Evolutionary conservation across 2,329 filamentous ascomycete genomes (phyloP).

Genomic region (Scleromitrula shiraiana): DNA sequence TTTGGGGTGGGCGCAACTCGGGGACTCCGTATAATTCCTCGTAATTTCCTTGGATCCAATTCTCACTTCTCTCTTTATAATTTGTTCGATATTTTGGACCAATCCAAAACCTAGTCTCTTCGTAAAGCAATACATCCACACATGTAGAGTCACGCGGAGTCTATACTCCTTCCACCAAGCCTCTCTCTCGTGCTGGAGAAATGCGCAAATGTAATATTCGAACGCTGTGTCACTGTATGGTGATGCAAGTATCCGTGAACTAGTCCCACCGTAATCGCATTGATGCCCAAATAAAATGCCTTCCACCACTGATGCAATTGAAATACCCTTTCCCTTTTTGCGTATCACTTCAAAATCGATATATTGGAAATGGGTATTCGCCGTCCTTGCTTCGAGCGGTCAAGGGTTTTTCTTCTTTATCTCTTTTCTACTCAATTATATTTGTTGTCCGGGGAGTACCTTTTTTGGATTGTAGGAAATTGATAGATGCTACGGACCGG

Average conservation of each 20-base stretch:
- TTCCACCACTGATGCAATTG: conserved; percentile 8
- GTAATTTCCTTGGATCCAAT: conserved; percentile 4
- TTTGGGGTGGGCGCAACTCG: not conserved
- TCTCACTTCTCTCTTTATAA: conserved; percentile 1
- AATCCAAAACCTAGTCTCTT: conserved; percentile 4
- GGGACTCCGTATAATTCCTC: conserved; percentile 1
- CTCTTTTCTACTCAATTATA: not conserved
- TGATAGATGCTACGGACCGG: not conserved
- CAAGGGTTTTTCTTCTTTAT: not conserved
- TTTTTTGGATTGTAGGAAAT: not conserved
- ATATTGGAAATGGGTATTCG: conserved; percentile 11
- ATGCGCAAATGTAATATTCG: conserved; percentile 12
- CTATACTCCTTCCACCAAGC: conserved; percentile 5
- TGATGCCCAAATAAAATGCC: conserved; percentile 23
- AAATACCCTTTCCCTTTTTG: conserved; percentile 7
- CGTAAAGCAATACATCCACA: conserved; percentile 9
- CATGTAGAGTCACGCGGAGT: conserved; percentile 11
- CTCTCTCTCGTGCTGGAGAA: conserved; percentile 3
- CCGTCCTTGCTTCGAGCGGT: conserved; percentile 5
- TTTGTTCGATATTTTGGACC: not conserved
- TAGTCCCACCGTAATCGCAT: conserved; percentile 22
- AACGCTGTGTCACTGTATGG: conserved; percentile 21
- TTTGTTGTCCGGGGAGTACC: not conserved
- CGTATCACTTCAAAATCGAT: conserved; percentile 11
- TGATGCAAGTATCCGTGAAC: conserved; percentile 25